Evolutionary conservation across 352 stramenopile species (phyloP).

Genomic region (Pythium phragmitis): DNA sequence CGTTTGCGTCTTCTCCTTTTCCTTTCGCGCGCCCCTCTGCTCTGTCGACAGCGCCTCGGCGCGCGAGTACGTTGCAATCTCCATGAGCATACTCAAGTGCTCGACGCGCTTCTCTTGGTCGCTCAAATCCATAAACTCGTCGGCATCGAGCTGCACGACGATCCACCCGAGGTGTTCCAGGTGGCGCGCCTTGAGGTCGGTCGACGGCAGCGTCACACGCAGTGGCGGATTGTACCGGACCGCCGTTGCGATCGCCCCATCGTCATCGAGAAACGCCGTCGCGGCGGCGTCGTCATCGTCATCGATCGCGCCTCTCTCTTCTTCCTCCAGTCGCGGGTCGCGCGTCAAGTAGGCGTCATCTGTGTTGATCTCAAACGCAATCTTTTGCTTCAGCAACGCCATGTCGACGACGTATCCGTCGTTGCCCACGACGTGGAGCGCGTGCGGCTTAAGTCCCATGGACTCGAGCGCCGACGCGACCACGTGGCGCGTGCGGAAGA

Average conservation of each 20-base stretch:
- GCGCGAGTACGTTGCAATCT: constrained; percentile 48
- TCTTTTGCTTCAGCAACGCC: constrained; percentile 44
- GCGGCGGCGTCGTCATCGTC: too few species aligned
- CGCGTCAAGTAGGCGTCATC: constrained; percentile 43
- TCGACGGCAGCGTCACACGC: constrained; percentile 47
- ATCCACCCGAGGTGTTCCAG: constrained; percentile 64
- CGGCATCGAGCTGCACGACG: constrained; percentile 58
- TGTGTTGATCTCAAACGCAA: constrained; percentile 68
- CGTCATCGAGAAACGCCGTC: too few species aligned
- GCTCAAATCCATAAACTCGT: constrained; percentile 51
- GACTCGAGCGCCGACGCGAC: constrained; percentile 55
- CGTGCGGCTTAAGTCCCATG: constrained; percentile 38
- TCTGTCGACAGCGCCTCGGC: constrained; percentile 12
- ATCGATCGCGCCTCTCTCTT: background rate
- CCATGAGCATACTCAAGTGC: constrained; percentile 67
- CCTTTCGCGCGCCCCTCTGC: constrained; percentile 1
- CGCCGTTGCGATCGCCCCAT: too few species aligned
- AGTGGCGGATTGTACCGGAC: background rate
- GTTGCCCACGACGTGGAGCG: constrained; percentile 8
- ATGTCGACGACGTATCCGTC: constrained; percentile 60
- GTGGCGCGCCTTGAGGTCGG: constrained; percentile 67
- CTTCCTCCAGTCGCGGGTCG: constrained; percentile 11
- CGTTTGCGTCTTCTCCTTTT: background rate
- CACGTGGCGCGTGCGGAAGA: constrained; percentile 58
- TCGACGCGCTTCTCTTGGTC: constrained; percentile 49